Conservation (phyloP, 192 early-diverging fungal genomes). For the Coemansia sp. region DNA sequence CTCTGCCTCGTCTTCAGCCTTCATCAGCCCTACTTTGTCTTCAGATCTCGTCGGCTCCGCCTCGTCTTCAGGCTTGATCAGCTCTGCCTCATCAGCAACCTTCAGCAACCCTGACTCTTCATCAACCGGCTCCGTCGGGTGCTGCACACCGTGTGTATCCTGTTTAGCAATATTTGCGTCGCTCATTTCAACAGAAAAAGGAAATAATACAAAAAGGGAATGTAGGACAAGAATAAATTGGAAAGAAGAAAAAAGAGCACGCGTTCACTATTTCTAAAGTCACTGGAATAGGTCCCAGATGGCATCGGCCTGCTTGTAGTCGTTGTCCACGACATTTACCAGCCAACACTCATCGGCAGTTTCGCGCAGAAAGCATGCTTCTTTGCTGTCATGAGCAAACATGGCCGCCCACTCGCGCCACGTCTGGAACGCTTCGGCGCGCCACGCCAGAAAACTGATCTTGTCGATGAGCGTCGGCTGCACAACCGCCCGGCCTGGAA, state of each 20-base stretch:
- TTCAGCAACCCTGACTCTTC: no score
- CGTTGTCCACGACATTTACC: constrained; percentile 94
- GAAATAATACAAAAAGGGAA: no score
- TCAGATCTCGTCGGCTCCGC: no score
- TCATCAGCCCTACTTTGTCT: no score
- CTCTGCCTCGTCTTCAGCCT: no score
- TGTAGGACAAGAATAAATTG: constrained; percentile 1
- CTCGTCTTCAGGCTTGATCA: no score
- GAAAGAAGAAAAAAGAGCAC: neutral
- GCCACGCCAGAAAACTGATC: constrained; percentile 92
- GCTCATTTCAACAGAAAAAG: no score
- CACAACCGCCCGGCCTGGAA: constrained; percentile 92
- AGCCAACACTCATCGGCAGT: constrained; percentile 81
- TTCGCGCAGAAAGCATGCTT: constrained; percentile 57
- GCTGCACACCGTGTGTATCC: no score
- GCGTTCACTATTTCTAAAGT: constrained; percentile 1
- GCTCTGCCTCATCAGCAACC: no score
- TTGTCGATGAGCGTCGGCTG: constrained; percentile 97
- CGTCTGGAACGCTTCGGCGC: constrained; percentile 90
- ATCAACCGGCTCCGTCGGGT: no score
- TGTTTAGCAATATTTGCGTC: no score
- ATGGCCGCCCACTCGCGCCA: constrained; percentile 89
- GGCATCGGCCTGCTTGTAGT: constrained; percentile 69
- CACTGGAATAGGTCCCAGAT: constrained; percentile 43
- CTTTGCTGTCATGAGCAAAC: constrained; percentile 58